A percentile compares a stretch with the other conserved stretches of the same genome.
Evolutionary conservation across 352 stramenopile genomes (phyloP).

Genomic region (Pythium folliculosum): DNA sequence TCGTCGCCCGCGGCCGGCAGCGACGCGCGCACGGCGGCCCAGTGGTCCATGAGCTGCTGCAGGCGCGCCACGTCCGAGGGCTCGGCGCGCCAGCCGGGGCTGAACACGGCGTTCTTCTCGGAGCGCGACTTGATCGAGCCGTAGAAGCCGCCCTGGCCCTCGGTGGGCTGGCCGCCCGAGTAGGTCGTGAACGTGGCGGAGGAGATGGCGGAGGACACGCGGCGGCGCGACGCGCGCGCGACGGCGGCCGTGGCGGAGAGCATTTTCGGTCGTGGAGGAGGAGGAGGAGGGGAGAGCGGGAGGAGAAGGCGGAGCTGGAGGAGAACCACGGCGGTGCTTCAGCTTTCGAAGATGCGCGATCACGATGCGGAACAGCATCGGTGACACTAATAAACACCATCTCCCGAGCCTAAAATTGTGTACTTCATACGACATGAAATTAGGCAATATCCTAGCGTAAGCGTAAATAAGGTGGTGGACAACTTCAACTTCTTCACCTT

Average conservation of each 20-base stretch:
- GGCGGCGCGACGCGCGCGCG: conserved; percentile 7
- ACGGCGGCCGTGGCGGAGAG: conserved; percentile 8
- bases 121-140: conserved; percentile 81
- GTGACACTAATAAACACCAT: conserved; percentile 1
- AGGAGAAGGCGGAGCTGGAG: not conserved
- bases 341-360: conserved; percentile 10
- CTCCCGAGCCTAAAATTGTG: not conserved
- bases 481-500: not conserved
- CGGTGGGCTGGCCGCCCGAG: conserved; percentile 84
- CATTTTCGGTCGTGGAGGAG: conserved; percentile 1
- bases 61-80: conserved; percentile 59
- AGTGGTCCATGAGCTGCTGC: conserved; percentile 60
- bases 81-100: conserved; percentile 65
- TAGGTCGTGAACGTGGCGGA: conserved; percentile 77
- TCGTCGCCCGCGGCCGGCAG: conserved; percentile 26
- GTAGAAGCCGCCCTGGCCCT: conserved; percentile 92
- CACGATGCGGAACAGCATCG: not conserved
- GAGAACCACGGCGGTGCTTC: conserved; percentile 1
- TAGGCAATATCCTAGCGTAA: not conserved
- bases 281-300: too few relatives aligned
- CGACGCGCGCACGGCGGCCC: conserved; percentile 40
- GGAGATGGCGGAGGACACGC: conserved; percentile 1
- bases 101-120: conserved; percentile 63
- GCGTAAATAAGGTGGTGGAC: not conserved
- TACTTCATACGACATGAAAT: not conserved